Percentiles rank a stretch among this genome's conserved stretches.
These are phyloP conservation scores for Colletotrichum phormii DNA, from an alignment of 2,329 filamentous ascomycete genomes.

Conservation along the genomic window DNA sequence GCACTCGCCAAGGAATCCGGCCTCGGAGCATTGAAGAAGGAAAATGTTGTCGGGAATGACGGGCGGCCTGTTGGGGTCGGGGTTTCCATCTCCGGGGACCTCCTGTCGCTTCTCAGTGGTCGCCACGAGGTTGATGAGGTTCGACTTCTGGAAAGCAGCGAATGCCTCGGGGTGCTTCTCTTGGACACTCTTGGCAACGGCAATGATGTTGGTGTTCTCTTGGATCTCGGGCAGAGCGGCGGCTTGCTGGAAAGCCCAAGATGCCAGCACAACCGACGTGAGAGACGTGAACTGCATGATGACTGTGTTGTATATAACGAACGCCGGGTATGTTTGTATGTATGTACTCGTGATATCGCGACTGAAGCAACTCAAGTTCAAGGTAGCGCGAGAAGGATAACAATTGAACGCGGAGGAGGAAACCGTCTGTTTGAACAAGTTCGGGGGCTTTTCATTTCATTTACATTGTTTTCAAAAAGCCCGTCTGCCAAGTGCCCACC, in stretches of 20 bases:
- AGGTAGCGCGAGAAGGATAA: not conserved
- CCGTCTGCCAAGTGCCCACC: not conserved
- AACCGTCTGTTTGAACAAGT: not conserved
- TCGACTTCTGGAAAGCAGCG: slow-evolving; percentile 18
- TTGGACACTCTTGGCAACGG: not conserved
- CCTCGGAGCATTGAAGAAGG: slow-evolving; percentile 23
- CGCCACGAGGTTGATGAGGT: not conserved
- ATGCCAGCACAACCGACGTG: slow-evolving; percentile 8
- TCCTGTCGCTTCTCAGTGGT: slow-evolving; percentile 7
- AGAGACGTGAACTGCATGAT: slow-evolving; percentile 19
- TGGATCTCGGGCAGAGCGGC: not conserved
- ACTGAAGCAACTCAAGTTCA: not conserved
- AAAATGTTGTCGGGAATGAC: slow-evolving; percentile 24
- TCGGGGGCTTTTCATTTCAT: not conserved
- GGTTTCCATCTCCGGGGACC: slow-evolving; percentile 20
- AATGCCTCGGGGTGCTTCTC: slow-evolving; percentile 19
- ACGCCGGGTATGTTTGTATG: not conserved
- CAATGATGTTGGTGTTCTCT: not conserved
- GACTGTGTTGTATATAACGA: not conserved
- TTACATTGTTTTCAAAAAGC: not conserved
- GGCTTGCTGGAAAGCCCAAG: not conserved
- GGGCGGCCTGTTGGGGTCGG: slow-evolving; percentile 8
- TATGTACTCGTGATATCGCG: not conserved
- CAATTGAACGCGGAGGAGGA: not conserved
- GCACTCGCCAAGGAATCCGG: slow-evolving; percentile 14